phyloP scores from a whole-genome alignment of 345 rosid species.

The Populus deltoides region DNA sequence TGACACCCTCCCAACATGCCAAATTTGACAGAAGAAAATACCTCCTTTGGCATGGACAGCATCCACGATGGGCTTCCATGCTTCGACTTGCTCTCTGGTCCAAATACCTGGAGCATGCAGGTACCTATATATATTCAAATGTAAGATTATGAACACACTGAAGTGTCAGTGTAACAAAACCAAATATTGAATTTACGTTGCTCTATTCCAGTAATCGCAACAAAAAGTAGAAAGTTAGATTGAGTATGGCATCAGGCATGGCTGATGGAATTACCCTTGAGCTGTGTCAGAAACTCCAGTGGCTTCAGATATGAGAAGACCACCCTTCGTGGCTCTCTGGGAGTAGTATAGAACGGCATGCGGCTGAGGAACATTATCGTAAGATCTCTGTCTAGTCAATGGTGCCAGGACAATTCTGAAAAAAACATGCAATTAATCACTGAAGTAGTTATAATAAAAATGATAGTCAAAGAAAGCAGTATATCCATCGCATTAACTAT shows the following conservation, averaged over 20 bases:
- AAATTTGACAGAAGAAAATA: slow-evolving; percentile 62
- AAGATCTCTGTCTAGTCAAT: slow-evolving; percentile 57
- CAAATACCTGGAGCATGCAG: slow-evolving; percentile 59
- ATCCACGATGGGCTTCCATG: slow-evolving; percentile 82
- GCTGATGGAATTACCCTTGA: slow-evolving; percentile 34
- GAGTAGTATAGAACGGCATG: slow-evolving; percentile 68
- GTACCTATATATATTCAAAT: slow-evolving; percentile 29
- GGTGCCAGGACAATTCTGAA: slow-evolving; percentile 65
- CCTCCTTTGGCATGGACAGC: slow-evolving; percentile 86
- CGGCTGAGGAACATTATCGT: slow-evolving; percentile 58
- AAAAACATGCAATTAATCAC: background rate
- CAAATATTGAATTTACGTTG: no score
- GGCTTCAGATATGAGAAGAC: slow-evolving; percentile 55
- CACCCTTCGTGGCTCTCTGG: slow-evolving; percentile 60
- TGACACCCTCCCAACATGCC: slow-evolving; percentile 75
- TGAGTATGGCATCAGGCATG: no score
- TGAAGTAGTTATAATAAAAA: no score
- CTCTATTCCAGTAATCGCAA: no score
- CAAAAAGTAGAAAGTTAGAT: no score
- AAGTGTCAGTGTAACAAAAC: no score
- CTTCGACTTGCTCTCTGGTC: slow-evolving; percentile 80
- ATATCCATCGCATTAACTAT: no score
- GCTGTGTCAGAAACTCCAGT: slow-evolving; percentile 67
- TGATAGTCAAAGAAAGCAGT: no score
- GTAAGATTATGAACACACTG: background rate